These are phyloP conservation scores for Stramenopiles sp. DNA, from an alignment of 352 stramenopile species.

Conservation along the genomic window DNA sequence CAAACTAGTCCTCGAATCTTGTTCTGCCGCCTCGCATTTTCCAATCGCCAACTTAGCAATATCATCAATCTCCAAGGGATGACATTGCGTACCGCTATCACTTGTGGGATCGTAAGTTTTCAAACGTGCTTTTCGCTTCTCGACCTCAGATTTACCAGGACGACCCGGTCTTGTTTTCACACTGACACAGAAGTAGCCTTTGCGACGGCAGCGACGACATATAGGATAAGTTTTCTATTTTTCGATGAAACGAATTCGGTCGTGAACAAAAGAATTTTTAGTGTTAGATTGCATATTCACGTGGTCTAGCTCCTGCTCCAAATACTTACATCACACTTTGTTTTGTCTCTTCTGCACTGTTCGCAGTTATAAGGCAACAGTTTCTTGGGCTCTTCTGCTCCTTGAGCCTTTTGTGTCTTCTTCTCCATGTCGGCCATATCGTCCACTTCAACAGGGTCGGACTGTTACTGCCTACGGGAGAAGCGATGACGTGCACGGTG, in stretches of 20 bases:
- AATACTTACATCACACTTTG: not conserved
- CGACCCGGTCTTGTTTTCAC: not conserved
- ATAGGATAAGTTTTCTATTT: not conserved
- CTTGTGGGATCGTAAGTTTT: not conserved
- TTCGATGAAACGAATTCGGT: not conserved
- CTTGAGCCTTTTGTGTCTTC: too few relatives aligned
- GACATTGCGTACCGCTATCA: not conserved
- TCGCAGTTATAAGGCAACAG: not conserved
- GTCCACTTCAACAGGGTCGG: too few relatives aligned
- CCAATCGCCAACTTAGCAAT: not conserved
- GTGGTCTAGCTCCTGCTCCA: not conserved
- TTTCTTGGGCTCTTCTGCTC: too few relatives aligned
- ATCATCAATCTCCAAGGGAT: not conserved
- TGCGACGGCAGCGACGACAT: not conserved
- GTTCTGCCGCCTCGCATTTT: not conserved
- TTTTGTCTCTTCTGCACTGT: not conserved
- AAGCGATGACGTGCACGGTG: too few relatives aligned
- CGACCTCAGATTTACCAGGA: not conserved
- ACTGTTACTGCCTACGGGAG: too few relatives aligned
- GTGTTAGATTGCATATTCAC: not conserved
- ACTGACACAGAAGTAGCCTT: not conserved
- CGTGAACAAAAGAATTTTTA: not conserved
- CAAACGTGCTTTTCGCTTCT: not conserved
- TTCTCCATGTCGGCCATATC: too few relatives aligned
- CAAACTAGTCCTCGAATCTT: not conserved